Percentiles rank a stretch among this genome's conserved stretches.
These are phyloP conservation scores for Ustilago trichophora DNA, from an alignment of 1,284 basidiomycete genomes.

Conservation along the genomic window DNA sequence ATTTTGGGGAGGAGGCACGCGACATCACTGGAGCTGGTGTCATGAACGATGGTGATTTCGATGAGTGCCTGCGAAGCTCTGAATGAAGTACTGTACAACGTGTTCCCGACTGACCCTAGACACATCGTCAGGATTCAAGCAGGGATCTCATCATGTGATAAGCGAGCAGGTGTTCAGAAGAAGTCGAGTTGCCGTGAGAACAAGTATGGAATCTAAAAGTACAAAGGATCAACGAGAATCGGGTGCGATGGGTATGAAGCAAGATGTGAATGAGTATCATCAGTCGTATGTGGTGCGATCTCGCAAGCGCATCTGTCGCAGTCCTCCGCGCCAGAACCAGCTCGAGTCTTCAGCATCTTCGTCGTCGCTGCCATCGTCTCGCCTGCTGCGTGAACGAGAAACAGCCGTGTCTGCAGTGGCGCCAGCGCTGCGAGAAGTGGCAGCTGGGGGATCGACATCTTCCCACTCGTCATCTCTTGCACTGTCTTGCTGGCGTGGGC, in stretches of 20 bases:
- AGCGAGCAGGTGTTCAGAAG: too few species aligned
- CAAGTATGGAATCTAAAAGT: too few species aligned
- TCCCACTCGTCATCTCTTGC: conserved; percentile 36
- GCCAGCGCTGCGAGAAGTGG: background rate
- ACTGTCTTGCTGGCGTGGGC: background rate
- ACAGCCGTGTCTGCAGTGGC: conserved; percentile 1
- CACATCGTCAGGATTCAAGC: too few species aligned
- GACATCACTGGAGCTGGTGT: too few species aligned
- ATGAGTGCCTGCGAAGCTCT: too few species aligned
- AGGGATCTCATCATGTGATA: too few species aligned
- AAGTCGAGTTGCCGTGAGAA: too few species aligned
- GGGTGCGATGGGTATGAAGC: background rate
- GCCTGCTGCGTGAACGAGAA: conserved; percentile 3
- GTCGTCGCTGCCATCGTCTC: conserved; percentile 33
- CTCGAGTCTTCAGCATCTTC: conserved; percentile 30
- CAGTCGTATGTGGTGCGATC: conserved; percentile 53
- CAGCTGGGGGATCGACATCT: conserved; percentile 12
- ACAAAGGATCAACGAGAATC: background rate
- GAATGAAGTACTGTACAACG: too few species aligned
- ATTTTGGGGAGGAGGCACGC: conserved; percentile 9
- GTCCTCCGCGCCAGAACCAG: conserved; percentile 58
- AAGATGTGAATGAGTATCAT: background rate
- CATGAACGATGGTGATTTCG: too few species aligned
- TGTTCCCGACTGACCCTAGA: too few species aligned
- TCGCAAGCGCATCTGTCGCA: conserved; percentile 48